Evolutionary conservation across 176 grass and related monocot genomes (phyloP), one percentile per base, ranked within the genome.

Genomic region (Dactylis glomerata): DNA sequence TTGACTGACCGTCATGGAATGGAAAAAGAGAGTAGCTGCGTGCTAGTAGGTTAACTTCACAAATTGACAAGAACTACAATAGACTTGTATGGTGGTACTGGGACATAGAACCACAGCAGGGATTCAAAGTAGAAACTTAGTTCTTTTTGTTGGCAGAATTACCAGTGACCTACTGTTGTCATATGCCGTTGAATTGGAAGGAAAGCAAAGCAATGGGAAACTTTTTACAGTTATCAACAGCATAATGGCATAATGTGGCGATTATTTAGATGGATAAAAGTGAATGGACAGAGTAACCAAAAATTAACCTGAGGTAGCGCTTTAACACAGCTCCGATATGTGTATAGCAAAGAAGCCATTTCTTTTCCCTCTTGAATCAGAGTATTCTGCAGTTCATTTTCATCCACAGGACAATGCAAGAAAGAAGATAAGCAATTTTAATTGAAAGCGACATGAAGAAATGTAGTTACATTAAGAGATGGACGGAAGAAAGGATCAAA

Each of bases 301-400:
- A 84, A 78, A 34, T 77, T 83, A 92, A 98, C 96, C 96, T 98
- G 96, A 58, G 96, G 96, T 84, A 98, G 89, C 3, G 96, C 96
- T 92, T 98, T 98, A 74, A 98, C 96, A 88, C 96, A 98, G 85
- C 96, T 98, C 57, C 96, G 96, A 75, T 98, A 98, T 83, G 96
- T 98, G 78, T 98, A 98, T 49, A 98, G 50, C 87, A 98, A 92
- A 87, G 96, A 93, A 52, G 96, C 83, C 96, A 98, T 98, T 91
- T 98, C 96, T 75, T 88, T 98, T 58, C 96, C 96, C 86, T 98
- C 96, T 95, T 98, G 93, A 79, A 93, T 91, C 87, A 98, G 73
- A 32, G 68, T 64, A 85, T 98, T 98, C 96, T 98, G 92, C 73
- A 54, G 41, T 83, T 67, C 36, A 75, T 82, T 70, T 81, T 72